Evolutionary conservation across 2,329 filamentous ascomycete species (phyloP).

Genomic region (Phialophora macrospora): DNA sequence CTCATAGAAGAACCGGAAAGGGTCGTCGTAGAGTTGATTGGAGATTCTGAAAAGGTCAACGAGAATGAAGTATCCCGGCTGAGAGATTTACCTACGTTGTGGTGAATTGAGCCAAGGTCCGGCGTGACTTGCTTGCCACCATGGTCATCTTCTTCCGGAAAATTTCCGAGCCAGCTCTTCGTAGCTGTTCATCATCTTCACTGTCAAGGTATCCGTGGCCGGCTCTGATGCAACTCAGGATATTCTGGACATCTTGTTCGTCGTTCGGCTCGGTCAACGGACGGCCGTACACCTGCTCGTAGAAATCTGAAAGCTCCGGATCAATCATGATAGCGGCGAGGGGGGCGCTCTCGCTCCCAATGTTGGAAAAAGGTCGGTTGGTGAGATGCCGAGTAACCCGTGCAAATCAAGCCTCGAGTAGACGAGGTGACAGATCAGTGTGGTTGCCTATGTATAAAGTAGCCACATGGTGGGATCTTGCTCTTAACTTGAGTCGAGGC

Average conservation of each 20-base stretch:
- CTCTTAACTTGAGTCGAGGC: slow-evolving; percentile 7
- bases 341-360: slow-evolving; percentile 1
- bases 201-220: slow-evolving; percentile 21
- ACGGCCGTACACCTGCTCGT: slow-evolving; percentile 20
- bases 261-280: slow-evolving; percentile 18
- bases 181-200: slow-evolving; percentile 21
- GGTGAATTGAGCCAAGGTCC: slow-evolving; percentile 24
- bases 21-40: slow-evolving; percentile 27
- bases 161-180: slow-evolving; percentile 10
- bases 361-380: background rate
- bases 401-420: background rate
- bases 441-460: background rate
- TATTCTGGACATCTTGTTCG: slow-evolving; percentile 27
- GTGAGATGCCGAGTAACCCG: background rate
- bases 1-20: slow-evolving; percentile 42
- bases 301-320: slow-evolving; percentile 22
- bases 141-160: slow-evolving; percentile 20
- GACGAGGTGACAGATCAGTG: background rate
- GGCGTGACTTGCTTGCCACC: slow-evolving; percentile 14
- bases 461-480: background rate
- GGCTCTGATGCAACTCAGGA: slow-evolving; percentile 26
- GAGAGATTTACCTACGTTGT: slow-evolving; percentile 21
- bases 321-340: slow-evolving; percentile 20
- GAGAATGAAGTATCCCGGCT: slow-evolving; percentile 6
- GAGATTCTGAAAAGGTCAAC: slow-evolving; percentile 19